Evolutionary conservation across 1,284 basidiomycete genomes (phyloP).

Genomic region (Rhodofomes roseus): DNA sequence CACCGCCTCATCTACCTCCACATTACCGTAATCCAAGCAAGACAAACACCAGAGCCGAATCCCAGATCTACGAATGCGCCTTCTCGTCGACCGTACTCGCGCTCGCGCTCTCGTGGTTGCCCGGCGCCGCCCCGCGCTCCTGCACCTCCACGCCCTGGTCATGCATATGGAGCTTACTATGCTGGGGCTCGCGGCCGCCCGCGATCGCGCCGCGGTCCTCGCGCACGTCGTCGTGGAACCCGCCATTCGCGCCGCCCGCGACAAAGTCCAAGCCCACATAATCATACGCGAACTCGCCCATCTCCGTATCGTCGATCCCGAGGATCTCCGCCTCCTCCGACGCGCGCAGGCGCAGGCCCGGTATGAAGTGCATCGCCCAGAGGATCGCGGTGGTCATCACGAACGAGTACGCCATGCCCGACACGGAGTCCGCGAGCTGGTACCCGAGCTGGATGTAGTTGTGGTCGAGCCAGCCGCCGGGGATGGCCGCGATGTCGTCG

Average conservation of each 20-base stretch:
- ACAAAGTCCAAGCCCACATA: slow-evolving; percentile 61
- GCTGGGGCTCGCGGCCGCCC: slow-evolving; percentile 26
- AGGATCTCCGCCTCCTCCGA: slow-evolving; percentile 86
- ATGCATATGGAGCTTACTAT: slow-evolving; percentile 17
- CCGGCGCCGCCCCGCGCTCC: not conserved
- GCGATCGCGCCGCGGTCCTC: slow-evolving; percentile 22
- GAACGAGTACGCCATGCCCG: slow-evolving; percentile 79
- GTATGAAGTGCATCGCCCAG: slow-evolving; percentile 92
- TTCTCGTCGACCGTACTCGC: slow-evolving; percentile 10
- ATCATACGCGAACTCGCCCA: slow-evolving; percentile 95
- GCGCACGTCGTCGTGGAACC: slow-evolving; percentile 25
- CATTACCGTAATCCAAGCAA: not conserved
- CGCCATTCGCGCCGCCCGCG: slow-evolving; percentile 9
- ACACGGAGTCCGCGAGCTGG: slow-evolving; percentile 79
- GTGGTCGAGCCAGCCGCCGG: slow-evolving; percentile 91
- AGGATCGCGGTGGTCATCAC: slow-evolving; percentile 86
- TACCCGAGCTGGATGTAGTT: slow-evolving; percentile 82
- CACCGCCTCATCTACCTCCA: not conserved
- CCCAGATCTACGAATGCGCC: not conserved
- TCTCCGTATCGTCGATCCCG: slow-evolving; percentile 91
- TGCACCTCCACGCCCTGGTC: not conserved
- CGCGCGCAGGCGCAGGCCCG: slow-evolving; percentile 76
- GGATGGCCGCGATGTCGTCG: slow-evolving; percentile 73
- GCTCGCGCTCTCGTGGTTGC: slow-evolving; percentile 13
- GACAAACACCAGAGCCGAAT: no score